Conservation (phyloP, 2,329 filamentous ascomycete species). For the Monilinia polystroma region DNA sequence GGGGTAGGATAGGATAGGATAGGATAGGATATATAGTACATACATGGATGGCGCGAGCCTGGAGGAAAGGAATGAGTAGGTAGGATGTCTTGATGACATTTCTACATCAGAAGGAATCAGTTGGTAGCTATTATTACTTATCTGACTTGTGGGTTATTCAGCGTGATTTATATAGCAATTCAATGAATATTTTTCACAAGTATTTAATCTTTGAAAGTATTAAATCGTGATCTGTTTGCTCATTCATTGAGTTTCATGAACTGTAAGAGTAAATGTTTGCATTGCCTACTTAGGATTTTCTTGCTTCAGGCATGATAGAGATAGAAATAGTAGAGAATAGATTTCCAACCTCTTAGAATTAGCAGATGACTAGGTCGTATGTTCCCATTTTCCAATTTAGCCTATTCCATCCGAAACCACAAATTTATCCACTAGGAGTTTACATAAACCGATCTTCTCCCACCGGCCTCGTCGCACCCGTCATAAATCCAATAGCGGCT, state of each 20-base stretch:
- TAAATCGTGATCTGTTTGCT: not conserved
- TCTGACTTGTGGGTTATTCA: not conserved
- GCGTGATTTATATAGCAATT: not conserved
- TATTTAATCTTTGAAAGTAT: not conserved
- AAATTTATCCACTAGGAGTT: not conserved
- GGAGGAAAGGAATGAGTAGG: not conserved
- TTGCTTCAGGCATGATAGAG: not conserved
- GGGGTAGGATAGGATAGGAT: not conserved
- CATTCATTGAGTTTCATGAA: too few relatives aligned
- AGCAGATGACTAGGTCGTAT: not conserved
- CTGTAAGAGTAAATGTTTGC: not conserved
- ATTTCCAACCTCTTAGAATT: not conserved
- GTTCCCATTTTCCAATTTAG: too few relatives aligned
- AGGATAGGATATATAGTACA: not conserved
- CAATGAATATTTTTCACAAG: not conserved
- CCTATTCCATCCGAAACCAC: not conserved
- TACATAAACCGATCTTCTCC: not conserved
- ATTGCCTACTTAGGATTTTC: not conserved
- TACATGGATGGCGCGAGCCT: slow-evolving; percentile 20
- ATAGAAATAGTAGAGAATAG: not conserved
- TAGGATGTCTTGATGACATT: not conserved
- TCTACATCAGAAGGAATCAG: not conserved
- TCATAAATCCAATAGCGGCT: slow-evolving; percentile 34
- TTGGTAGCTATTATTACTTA: slow-evolving; percentile 12
- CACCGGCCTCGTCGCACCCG: slow-evolving; percentile 21